These are phyloP conservation scores for Gypsophila paniculata DNA, from an alignment of 179 eudicot species.

Conservation along the genomic window DNA sequence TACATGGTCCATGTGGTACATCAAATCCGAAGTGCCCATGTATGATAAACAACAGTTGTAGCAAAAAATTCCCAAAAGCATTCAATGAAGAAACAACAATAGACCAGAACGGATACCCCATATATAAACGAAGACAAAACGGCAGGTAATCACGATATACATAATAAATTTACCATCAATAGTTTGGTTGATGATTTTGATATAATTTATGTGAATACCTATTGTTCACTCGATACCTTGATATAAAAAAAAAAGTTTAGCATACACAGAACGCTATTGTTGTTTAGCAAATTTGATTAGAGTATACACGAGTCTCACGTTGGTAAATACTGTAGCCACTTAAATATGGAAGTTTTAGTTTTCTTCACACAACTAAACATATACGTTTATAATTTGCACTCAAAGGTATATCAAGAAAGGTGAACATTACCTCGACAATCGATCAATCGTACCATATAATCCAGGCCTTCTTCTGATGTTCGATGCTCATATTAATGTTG, in stretches of 20 bases:
- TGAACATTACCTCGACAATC: neutral
- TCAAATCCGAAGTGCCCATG: neutral
- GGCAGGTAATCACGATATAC: neutral
- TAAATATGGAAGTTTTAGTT: too few relatives aligned
- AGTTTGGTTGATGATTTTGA: too few relatives aligned
- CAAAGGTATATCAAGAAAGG: neutral
- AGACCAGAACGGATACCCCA: neutral
- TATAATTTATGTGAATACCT: too few relatives aligned
- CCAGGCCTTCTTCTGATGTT: neutral
- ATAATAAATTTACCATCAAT: too few relatives aligned
- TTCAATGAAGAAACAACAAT: neutral
- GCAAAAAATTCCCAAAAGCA: neutral
- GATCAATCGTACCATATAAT: neutral
- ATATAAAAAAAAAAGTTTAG: too few relatives aligned
- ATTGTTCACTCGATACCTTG: too few relatives aligned
- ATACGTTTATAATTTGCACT: neutral
- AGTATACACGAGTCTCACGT: too few relatives aligned
- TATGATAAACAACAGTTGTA: conserved; percentile 9
- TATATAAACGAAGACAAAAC: neutral
- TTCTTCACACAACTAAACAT: too few relatives aligned
- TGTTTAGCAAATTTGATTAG: too few relatives aligned
- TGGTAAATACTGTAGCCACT: too few relatives aligned
- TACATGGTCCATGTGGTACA: neutral
- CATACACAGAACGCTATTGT: too few relatives aligned
- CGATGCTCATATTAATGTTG: neutral